A percentile compares a stretch with the other conserved stretches of the same genome.
These are phyloP conservation scores for Capronia coronata DNA, from an alignment of 2,329 filamentous ascomycete genomes.

Conservation along the genomic window DNA sequence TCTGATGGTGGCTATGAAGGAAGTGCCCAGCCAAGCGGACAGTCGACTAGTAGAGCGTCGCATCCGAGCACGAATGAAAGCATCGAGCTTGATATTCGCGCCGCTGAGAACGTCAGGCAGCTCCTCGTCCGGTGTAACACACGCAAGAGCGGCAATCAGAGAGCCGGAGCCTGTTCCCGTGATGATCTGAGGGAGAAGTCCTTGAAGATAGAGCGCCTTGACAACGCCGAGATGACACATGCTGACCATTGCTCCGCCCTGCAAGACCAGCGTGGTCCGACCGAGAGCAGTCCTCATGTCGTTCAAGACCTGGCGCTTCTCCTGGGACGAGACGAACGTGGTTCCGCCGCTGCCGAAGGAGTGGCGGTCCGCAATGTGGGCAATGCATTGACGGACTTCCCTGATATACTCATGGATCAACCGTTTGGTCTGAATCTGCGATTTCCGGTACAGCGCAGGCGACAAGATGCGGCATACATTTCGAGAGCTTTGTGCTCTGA, in stretches of 20 bases:
- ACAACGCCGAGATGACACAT: conserved; percentile 86
- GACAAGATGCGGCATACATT: conserved; percentile 89
- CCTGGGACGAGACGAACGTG: conserved; percentile 59
- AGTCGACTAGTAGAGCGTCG: conserved; percentile 38
- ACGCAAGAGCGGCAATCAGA: conserved; percentile 75
- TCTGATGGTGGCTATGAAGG: conserved; percentile 65
- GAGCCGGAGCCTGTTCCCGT: conserved; percentile 82
- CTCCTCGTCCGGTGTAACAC: conserved; percentile 70
- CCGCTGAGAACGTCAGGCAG: conserved; percentile 61
- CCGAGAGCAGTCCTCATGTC: conserved; percentile 86
- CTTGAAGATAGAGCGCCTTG: conserved; percentile 74
- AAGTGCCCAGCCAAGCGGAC: conserved; percentile 43
- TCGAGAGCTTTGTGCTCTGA: conserved; percentile 46
- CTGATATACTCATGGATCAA: conserved; percentile 87
- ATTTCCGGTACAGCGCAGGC: conserved; percentile 72
- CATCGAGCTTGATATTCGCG: conserved; percentile 68
- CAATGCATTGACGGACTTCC: conserved; percentile 72
- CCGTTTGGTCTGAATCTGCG: conserved; percentile 82
- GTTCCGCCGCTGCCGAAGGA: conserved; percentile 47
- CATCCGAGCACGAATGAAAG: conserved; percentile 56
- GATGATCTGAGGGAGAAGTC: conserved; percentile 78
- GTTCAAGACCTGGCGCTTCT: conserved; percentile 78
- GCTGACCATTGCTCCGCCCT: conserved; percentile 87
- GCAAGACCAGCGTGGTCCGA: conserved; percentile 73
- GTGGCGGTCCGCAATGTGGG: conserved; percentile 65